A percentile compares a stretch with the other conserved stretches of the same genome.
Conservation (phyloP, 2,329 filamentous ascomycete species). For the Aschersonia sp. region DNA sequence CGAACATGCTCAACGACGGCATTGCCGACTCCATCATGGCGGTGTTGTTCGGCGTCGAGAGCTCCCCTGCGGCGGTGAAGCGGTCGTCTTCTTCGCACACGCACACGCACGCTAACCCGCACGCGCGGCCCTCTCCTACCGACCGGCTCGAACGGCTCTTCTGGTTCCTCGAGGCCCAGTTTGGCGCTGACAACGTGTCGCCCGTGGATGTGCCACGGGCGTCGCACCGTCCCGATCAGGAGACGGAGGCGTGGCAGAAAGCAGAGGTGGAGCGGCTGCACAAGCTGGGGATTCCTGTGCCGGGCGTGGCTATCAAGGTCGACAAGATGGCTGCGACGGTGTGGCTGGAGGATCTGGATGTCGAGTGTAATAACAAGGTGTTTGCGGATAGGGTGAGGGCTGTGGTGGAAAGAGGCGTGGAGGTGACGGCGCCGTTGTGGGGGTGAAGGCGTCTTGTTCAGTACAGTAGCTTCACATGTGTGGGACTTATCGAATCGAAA, state of each 20-base stretch:
- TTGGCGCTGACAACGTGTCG: constrained; percentile 67
- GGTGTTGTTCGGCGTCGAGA: constrained; percentile 82
- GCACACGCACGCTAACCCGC: constrained; percentile 43
- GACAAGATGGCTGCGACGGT: constrained; percentile 80
- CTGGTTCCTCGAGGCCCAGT: constrained; percentile 95
- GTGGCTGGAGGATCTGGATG: constrained; percentile 83
- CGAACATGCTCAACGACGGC: constrained; percentile 92
- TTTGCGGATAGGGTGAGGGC: constrained; percentile 75
- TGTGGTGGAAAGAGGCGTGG: constrained; percentile 79
- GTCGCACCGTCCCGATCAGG: constrained; percentile 11
- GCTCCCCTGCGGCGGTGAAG: constrained; percentile 86
- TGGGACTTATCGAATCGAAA: not conserved
- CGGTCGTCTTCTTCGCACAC: constrained; percentile 27
- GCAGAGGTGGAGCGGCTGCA: constrained; percentile 68
- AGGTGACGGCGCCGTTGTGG: constrained; percentile 70
- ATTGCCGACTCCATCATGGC: constrained; percentile 97
- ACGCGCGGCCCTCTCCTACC: constrained; percentile 54
- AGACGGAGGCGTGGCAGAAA: constrained; percentile 39
- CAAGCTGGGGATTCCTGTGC: constrained; percentile 76
- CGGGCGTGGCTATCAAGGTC: constrained; percentile 73
- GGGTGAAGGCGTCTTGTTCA: constrained; percentile 16
- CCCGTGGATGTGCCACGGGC: constrained; percentile 50
- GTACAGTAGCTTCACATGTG: not conserved
- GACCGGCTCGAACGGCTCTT: constrained; percentile 76
- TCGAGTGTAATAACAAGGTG: constrained; percentile 69